A percentile compares a stretch with the other conserved stretches of the same genome.
Conservation (phyloP, 345 rosid genomes). For the Eucalyptus rudis region DNA sequence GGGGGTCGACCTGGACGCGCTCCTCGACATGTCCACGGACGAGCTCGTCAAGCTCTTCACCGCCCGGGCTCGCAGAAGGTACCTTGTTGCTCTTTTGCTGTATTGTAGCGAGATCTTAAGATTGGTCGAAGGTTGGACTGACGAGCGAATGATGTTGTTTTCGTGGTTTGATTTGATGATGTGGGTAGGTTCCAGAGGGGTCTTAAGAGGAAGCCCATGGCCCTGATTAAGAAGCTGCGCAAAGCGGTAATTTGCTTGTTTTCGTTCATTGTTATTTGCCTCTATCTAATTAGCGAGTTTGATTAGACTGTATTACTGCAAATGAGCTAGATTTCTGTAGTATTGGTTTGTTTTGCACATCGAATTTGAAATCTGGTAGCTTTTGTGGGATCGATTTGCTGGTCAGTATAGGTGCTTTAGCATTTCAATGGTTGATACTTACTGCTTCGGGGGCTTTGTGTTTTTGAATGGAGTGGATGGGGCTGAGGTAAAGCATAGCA, state of each 20-base stretch:
- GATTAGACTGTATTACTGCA: not conserved
- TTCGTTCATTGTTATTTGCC: not conserved
- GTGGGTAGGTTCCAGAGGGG: conserved; percentile 79
- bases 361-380: not conserved
- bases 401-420: not conserved
- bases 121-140: not conserved
- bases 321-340: not conserved
- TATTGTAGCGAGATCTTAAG: not conserved
- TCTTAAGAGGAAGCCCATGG: conserved; percentile 81
- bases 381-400: not conserved
- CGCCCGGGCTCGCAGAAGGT: conserved; percentile 98
- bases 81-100: not conserved
- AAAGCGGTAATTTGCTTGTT: conserved; percentile 41
- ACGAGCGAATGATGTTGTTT: not conserved
- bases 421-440: not conserved
- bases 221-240: conserved; percentile 72
- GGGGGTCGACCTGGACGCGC: conserved; percentile 49
- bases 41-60: conserved; percentile 88
- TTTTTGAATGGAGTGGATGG: not conserved
- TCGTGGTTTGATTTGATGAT: not conserved
- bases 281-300: not conserved
- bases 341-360: not conserved
- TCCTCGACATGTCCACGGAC: conserved; percentile 90
- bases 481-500: not conserved
- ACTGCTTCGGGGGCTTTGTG: not conserved